phyloP scores from a whole-genome alignment of 2,329 filamentous ascomycete species.

The Fusarium chaquense region DNA sequence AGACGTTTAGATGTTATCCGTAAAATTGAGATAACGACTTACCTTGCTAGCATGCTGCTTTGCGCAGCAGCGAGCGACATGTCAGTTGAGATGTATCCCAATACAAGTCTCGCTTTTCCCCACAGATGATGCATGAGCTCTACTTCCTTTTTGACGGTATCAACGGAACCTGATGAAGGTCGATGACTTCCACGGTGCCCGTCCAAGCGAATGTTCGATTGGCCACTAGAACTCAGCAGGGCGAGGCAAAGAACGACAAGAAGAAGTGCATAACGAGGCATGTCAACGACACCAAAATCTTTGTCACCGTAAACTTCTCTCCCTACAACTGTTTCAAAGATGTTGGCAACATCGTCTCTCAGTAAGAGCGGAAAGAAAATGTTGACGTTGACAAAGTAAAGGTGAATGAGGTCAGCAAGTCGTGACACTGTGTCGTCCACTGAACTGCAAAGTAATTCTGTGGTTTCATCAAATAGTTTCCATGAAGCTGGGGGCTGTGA shows the following conservation, averaged over 20 bases:
- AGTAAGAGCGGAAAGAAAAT: slow-evolving; percentile 43
- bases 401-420: background rate
- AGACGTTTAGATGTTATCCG: background rate
- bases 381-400: slow-evolving; percentile 46
- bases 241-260: slow-evolving; percentile 22
- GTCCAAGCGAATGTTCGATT: background rate
- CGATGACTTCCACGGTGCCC: background rate
- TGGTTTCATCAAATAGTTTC: slow-evolving; percentile 2
- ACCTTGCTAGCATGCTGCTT: slow-evolving; percentile 49
- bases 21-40: fast-evolving
- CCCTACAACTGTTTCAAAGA: background rate
- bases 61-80: slow-evolving; percentile 44
- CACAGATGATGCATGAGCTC: slow-evolving; percentile 20
- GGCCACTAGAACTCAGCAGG: background rate
- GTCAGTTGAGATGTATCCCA: slow-evolving; percentile 39
- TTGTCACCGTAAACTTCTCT: background rate
- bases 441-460: background rate
- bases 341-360: background rate
- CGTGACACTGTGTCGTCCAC: fast-evolving
- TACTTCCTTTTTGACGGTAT: background rate
- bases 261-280: slow-evolving; percentile 15
- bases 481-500: slow-evolving; percentile 5
- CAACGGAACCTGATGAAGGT: fast-evolving
- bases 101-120: slow-evolving; percentile 43
- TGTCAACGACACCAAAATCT: background rate